A percentile compares a stretch with the other conserved stretches of the same genome.
These are phyloP conservation scores for Metarhizium anisopliae DNA, from an alignment of 2,329 filamentous ascomycete species.

Conservation along the genomic window DNA sequence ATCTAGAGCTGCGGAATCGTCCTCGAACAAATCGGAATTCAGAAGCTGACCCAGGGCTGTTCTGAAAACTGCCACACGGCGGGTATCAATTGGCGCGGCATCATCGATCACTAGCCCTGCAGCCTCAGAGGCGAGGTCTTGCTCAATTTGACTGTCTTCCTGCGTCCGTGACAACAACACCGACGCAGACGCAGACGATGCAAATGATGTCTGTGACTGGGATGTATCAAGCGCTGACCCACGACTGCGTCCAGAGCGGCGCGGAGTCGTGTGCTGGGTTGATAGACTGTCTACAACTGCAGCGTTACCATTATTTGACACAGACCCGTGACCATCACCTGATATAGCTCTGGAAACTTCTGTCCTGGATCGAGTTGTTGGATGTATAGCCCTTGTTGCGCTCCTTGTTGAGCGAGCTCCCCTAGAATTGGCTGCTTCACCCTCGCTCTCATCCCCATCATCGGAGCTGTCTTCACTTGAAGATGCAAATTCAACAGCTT, in stretches of 20 bases:
- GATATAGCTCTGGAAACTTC: conserved; percentile 12
- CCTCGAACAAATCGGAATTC: conserved; percentile 72
- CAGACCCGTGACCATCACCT: conserved; percentile 19
- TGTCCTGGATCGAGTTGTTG: background rate
- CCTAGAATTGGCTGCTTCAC: conserved; percentile 52
- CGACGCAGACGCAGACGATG: conserved; percentile 71
- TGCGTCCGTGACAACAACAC: conserved; percentile 46
- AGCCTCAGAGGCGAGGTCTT: conserved; percentile 33
- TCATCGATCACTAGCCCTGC: conserved; percentile 33
- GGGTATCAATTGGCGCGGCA: conserved; percentile 42
- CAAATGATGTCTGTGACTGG: conserved; percentile 54
- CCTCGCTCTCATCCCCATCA: conserved; percentile 44
- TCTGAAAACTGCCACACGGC: conserved; percentile 67
- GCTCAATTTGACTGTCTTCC: conserved; percentile 33
- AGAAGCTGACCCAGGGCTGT: conserved; percentile 75
- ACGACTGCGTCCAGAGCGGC: conserved; percentile 29
- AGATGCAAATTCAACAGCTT: conserved; percentile 46
- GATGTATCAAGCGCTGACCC: conserved; percentile 28
- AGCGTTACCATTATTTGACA: conserved; percentile 37
- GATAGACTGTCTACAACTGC: conserved; percentile 15
- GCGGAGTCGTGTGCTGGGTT: conserved; percentile 25
- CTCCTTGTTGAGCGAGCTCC: conserved; percentile 22
- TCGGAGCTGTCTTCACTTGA: conserved; percentile 50
- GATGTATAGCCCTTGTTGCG: conserved; percentile 9
- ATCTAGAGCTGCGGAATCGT: conserved; percentile 71